These are phyloP conservation scores for Russula virescens DNA, from an alignment of 768 basidiomycete genomes.

Conservation along the genomic window DNA sequence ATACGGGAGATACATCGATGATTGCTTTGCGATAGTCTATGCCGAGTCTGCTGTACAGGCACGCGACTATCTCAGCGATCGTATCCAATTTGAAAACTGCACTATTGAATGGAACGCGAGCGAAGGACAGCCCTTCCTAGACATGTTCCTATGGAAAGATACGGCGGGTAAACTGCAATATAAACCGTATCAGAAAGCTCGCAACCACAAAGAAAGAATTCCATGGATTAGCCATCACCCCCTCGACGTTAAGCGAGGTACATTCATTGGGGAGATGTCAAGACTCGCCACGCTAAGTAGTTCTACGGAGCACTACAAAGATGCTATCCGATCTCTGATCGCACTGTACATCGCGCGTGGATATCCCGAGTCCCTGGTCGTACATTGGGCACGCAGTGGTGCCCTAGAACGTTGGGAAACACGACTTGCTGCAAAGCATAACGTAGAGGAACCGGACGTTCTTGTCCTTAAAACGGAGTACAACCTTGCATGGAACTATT, in stretches of 20 bases:
- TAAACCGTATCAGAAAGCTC: neutral
- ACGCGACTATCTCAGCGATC: too few relatives aligned
- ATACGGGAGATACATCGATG: slow-evolving; percentile 35
- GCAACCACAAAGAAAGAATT: neutral
- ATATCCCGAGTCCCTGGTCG: too few relatives aligned
- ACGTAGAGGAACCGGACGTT: neutral
- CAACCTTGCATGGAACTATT: slow-evolving; percentile 5
- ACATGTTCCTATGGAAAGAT: neutral
- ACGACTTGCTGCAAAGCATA: too few relatives aligned
- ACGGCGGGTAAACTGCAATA: neutral
- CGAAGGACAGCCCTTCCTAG: neutral
- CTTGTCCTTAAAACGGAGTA: neutral
- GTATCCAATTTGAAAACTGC: too few relatives aligned
- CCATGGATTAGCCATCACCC: neutral
- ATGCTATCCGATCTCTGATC: too few relatives aligned
- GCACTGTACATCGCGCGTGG: too few relatives aligned
- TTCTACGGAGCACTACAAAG: too few relatives aligned
- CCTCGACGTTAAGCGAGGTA: neutral
- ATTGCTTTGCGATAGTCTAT: slow-evolving; percentile 26
- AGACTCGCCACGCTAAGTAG: neutral
- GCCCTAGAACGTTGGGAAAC: too few relatives aligned
- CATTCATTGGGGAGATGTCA: neutral
- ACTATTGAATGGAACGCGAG: neutral
- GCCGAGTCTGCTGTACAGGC: neutral
- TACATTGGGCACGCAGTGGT: too few relatives aligned